phyloP scores from a whole-genome alignment of 2,329 filamentous ascomycete species.

The Bipolaris cookei region DNA sequence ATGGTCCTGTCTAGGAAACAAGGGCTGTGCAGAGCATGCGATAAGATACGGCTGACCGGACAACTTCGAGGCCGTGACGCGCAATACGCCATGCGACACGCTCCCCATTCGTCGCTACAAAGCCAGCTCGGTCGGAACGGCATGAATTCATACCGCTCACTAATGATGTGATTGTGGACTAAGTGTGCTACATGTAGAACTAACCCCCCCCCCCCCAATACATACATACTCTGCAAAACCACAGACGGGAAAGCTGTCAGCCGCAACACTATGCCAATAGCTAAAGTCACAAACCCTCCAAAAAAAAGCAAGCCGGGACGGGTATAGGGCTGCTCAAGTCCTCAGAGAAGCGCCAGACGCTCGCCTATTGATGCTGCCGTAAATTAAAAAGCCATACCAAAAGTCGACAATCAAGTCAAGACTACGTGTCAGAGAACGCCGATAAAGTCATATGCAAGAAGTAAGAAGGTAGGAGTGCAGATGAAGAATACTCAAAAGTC shows the following conservation, averaged over 20 bases:
- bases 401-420: slow-evolving; percentile 25
- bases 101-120: not conserved
- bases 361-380: slow-evolving; percentile 51
- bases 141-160: slow-evolving; percentile 45
- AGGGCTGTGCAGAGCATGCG: too few relatives aligned
- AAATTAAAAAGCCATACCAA: slow-evolving; percentile 37
- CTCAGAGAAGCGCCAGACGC: slow-evolving; percentile 51
- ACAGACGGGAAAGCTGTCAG: slow-evolving; percentile 2
- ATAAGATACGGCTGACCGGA: not conserved
- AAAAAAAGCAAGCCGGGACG: slow-evolving; percentile 36
- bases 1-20: not conserved
- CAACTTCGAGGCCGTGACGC: not conserved
- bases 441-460: slow-evolving; percentile 30
- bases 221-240: slow-evolving; percentile 20
- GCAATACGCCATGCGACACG: not conserved
- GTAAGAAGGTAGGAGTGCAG: slow-evolving; percentile 18
- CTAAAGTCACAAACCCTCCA: slow-evolving; percentile 14
- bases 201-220: slow-evolving; percentile 9
- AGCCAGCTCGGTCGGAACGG: slow-evolving; percentile 23
- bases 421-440: slow-evolving; percentile 32
- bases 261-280: slow-evolving; percentile 8
- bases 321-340: slow-evolving; percentile 52
- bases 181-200: slow-evolving; percentile 12
- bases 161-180: slow-evolving; percentile 21
- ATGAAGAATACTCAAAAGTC: slow-evolving; percentile 11